phyloP scores from a whole-genome alignment of 2,329 filamentous ascomycete species.

The Colletotrichum echinochloae region DNA sequence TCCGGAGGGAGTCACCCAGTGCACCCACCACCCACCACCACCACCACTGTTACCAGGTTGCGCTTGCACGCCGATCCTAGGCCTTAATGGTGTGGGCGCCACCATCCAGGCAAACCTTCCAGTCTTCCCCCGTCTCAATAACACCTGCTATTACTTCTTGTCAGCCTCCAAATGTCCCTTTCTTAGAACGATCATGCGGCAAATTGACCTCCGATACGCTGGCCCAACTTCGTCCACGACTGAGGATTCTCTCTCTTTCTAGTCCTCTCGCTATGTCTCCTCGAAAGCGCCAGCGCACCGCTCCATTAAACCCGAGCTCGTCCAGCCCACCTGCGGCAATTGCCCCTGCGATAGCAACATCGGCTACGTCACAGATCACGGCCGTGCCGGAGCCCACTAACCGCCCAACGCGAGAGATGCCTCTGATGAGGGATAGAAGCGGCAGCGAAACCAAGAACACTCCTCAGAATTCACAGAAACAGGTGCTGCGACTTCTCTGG shows the following conservation, averaged over 20 bases:
- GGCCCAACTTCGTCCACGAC: conserved; percentile 18
- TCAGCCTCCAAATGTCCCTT: conserved; percentile 26
- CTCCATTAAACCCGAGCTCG: conserved; percentile 46
- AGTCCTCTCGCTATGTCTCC: conserved; percentile 52
- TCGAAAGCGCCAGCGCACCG: conserved; percentile 56
- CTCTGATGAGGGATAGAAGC: conserved; percentile 36
- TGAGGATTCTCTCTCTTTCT: background rate
- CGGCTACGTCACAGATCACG: conserved; percentile 42
- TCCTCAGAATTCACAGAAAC: conserved; percentile 32
- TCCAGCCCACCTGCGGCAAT: conserved; percentile 40
- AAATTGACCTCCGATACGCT: conserved; percentile 29
- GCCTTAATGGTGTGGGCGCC: conserved; percentile 15
- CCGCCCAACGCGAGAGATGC: conserved; percentile 27
- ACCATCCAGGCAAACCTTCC: conserved; percentile 22
- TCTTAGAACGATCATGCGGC: conserved; percentile 36
- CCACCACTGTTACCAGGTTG: background rate
- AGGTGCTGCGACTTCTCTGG: conserved; percentile 18
- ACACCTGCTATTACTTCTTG: conserved; percentile 7
- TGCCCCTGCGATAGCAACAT: conserved; percentile 38
- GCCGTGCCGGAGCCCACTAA: conserved; percentile 39
- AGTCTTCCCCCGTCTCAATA: conserved; percentile 14
- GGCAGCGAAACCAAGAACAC: conserved; percentile 36
- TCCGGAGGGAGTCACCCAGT: background rate
- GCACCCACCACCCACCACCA: background rate
- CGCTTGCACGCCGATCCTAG: conserved; percentile 21